Base-by-base conservation (phyloP, 176 grass and related monocot species). In the Triticum dicoccoides region DNA sequence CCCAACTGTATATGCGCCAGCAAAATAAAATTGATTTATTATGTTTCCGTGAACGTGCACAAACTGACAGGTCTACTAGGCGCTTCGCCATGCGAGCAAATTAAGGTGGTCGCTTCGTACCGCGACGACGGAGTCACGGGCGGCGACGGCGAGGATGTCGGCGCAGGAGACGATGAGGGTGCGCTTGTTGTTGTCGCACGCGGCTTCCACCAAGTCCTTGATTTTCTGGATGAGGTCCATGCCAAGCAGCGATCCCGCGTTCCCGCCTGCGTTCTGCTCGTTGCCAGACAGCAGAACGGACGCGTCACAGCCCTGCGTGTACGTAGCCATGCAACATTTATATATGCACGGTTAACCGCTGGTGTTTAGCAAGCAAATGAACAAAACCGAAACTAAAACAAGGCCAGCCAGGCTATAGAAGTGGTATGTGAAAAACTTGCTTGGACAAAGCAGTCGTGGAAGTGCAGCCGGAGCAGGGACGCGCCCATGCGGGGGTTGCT, bases 391-490 rank as follows among this genome's bases (percentile, higher is more conserved):
- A 41, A 5, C 2, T 8, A 13, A 70, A 69, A 69, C 9, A 54
- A 17, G 32, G 58, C 0, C 8, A 39, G 38, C 38, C 38, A 39
- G 38, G 29, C 29, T 30, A 9, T 45, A 45, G 42, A 45, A 12
- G 11, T 45, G 21, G 3, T 3, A 11, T 5, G 37, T n/a, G 37
- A 73, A 62, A 49, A 14, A 69, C 51, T 54, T 54, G 3, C 51
- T 6, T 54, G 51, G 33, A 98, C 96, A 84, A 98, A 98, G 90
- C 96, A 95, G 82, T 98, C 96, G 59, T 98, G 93, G 91, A 95
- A 98, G 71, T 95, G 93, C 39, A 98, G 88, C 59, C 95, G 65
- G 62, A 98, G 69, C 37, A 95, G 81, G 23, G 96, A 95, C 0
- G 96, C 96, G 1, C 89, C 96, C 93, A 95, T 89, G 33, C 93